These are phyloP conservation scores for Umbelopsis vinacea DNA, from an alignment of 192 early-diverging fungal species.

Conservation along the genomic window DNA sequence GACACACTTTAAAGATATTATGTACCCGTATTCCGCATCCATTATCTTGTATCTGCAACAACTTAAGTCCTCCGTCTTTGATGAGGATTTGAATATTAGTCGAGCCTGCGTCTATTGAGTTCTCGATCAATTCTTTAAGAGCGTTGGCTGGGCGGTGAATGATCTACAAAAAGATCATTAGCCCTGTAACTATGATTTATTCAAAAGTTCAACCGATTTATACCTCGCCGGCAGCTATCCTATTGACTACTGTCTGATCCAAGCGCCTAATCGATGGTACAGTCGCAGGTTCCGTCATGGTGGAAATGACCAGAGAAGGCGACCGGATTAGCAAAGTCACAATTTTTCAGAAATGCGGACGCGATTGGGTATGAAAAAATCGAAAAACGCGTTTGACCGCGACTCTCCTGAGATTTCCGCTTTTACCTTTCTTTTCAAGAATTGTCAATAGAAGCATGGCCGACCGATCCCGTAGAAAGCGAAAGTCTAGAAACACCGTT, in stretches of 20 bases:
- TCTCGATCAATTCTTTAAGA: constrained; percentile 96
- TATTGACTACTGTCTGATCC: constrained; percentile 87
- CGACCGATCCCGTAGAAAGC: constrained; percentile 45
- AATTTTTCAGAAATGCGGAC: neutral
- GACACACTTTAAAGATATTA: neutral
- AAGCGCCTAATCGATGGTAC: constrained; percentile 72
- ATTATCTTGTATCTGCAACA: constrained; percentile 95
- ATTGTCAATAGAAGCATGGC: constrained; percentile 23
- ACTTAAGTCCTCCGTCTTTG: constrained; percentile 93
- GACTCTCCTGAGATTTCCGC: neutral
- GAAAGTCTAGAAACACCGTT: constrained; percentile 32
- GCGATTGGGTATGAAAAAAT: constrained; percentile 7
- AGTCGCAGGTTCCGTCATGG: neutral
- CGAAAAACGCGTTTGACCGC: neutral
- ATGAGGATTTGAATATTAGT: constrained; percentile 80
- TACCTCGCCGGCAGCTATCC: constrained; percentile 97
- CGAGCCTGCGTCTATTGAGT: constrained; percentile 92
- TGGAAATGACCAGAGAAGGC: neutral
- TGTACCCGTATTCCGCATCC: constrained; percentile 83
- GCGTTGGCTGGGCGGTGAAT: constrained; percentile 96
- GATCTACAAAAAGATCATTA: constrained; percentile 57
- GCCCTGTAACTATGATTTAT: neutral
- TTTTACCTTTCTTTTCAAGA: neutral
- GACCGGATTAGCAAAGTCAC: constrained; percentile 10
- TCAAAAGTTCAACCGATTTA: neutral